Base-by-base conservation (phyloP, 2,329 filamentous ascomycete genomes). In the Trichoderma endophyticum region DNA sequence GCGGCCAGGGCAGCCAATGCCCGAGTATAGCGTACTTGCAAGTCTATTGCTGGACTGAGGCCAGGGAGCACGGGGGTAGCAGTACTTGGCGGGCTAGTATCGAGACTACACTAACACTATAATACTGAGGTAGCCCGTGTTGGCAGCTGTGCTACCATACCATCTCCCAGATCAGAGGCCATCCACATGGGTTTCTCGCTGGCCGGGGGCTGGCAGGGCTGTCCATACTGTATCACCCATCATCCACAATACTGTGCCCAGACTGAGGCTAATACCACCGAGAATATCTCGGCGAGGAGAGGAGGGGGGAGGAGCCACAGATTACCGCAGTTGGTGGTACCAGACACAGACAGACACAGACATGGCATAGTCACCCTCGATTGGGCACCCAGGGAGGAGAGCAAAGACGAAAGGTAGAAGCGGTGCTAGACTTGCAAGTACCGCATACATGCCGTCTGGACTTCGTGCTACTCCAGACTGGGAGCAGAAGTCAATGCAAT, bases 391-490 rank as follows among this genome's bases (percentile, higher is more conserved):
- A 48, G 21, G 30, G 48, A 18, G 30, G 32, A 28, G 14, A 21
- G 51, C 30, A 32, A 34, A 51, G 54, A 66, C 28, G 28, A 56
- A 36, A 67, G 64, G 15, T 24, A 67, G 48, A 21, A n/a, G 6
- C 63, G 4, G 60, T 34, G 11, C 21, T 39, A 39, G 34, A 62
- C 30, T 36, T 14, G 60, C 60, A 39, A 63, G 60, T 48, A n/a
- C 60, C 34, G 32, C 60, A 48, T 43, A 63, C 26, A 39, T 21
- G 26, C 54, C 30, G 34, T 56, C 34, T 60, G 30, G 57, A 34
- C 6, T 26, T 61, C 3, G 36, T 69, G 54, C 56, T 69, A 69
- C 66, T 69, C 66, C 66, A 69, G 66, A 69, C 66, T 69, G 66
- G 59, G 66, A 51, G 66, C 59, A 32, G 56, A 26, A 51, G 39